Conservation (phyloP, 2,329 filamentous ascomycete species). For the Sporothrix dimorphospora region DNA sequence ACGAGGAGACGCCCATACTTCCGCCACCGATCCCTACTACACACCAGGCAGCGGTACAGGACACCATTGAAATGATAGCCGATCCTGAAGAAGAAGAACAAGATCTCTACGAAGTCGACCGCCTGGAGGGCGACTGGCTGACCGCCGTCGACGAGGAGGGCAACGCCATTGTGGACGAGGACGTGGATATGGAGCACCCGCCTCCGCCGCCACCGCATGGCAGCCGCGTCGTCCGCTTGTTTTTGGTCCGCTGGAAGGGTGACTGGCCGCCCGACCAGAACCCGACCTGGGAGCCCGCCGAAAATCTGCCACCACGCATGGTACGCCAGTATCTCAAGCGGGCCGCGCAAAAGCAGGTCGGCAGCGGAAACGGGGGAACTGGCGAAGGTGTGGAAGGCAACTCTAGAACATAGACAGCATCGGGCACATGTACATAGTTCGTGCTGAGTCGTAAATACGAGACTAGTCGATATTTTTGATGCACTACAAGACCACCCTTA, state of each 20-base stretch:
- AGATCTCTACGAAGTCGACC: constrained; percentile 34
- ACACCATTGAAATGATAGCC: no score
- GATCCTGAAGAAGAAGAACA: constrained; percentile 35
- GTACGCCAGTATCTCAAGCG: constrained; percentile 48
- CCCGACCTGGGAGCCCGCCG: constrained; percentile 61
- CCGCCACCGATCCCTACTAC: neutral
- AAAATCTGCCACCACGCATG: constrained; percentile 50
- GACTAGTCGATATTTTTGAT: no score
- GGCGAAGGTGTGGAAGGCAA: neutral
- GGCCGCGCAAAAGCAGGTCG: neutral
- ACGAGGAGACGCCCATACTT: neutral
- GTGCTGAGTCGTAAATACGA: neutral
- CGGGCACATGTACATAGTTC: neutral
- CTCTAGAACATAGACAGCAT: neutral
- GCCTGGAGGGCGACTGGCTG: constrained; percentile 44
- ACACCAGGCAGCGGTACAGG: neutral
- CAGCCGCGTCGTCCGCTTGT: constrained; percentile 46
- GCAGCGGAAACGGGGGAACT: neutral
- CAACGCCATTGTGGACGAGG: constrained; percentile 28
- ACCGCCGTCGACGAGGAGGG: constrained; percentile 52
- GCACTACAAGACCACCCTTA: no score
- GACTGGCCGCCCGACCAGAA: constrained; percentile 61
- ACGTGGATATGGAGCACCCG: constrained; percentile 32
- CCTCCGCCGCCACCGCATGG: constrained; percentile 38
- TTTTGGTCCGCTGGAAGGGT: constrained; percentile 60